phyloP scores from a whole-genome alignment of 163 green algal genomes.

The Chlamydomonas reinhardtii region DNA sequence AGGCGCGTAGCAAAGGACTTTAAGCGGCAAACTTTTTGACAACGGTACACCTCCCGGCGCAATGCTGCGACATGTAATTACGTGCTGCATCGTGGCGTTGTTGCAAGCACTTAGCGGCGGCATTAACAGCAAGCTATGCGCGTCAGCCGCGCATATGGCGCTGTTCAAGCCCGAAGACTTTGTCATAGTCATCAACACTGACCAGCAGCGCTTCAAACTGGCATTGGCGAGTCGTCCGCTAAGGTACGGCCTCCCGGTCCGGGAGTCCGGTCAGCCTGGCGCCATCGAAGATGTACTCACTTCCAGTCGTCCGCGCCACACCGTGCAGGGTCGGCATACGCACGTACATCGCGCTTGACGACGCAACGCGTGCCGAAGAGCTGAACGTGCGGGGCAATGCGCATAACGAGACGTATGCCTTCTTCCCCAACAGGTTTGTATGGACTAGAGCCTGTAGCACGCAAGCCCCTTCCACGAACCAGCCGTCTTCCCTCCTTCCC shows the following conservation, averaged over 20 bases:
- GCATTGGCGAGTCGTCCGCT: constrained; percentile 1
- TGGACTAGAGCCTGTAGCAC: not conserved
- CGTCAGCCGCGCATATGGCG: too few species aligned
- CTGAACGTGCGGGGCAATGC: not conserved
- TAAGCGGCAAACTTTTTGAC: too few species aligned
- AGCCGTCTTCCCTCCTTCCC: too few species aligned
- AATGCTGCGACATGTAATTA: too few species aligned
- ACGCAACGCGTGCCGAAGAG: constrained; percentile 1
- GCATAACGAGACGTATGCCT: constrained; percentile 42
- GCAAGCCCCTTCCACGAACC: not conserved
- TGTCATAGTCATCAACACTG: constrained; percentile 38
- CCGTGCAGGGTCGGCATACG: constrained; percentile 3
- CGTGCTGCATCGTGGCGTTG: not conserved
- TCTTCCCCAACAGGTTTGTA: constrained; percentile 30
- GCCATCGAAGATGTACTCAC: too few species aligned
- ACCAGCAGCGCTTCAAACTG: constrained; percentile 4
- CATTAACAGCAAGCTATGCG: too few species aligned
- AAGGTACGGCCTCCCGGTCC: too few species aligned
- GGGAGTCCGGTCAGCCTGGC: too few species aligned
- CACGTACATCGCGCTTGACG: constrained; percentile 40
- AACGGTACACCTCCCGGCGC: too few species aligned
- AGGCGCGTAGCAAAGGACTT: too few species aligned
- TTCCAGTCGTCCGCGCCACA: not conserved
- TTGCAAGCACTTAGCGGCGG: not conserved
- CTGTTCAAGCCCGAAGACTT: constrained; percentile 14